Base-by-base conservation (phyloP, 257 asterid species). In the Solanum paucissectum region DNA sequence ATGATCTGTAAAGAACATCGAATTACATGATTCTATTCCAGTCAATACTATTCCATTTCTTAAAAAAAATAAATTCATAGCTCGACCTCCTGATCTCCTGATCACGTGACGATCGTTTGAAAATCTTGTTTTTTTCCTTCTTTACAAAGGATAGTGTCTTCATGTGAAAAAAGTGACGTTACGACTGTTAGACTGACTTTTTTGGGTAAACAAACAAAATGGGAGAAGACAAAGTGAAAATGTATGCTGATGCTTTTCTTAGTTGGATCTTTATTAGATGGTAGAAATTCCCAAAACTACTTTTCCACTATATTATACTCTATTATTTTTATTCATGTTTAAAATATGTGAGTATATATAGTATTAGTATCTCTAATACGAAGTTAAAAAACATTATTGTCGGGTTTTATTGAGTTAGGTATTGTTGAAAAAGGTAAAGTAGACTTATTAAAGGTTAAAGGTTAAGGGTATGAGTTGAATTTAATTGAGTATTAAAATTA, bases 1-100 rank as follows among this genome's bases (percentile, higher is more conserved):
- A 2, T 0, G 5, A 6, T 55, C 0, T 18, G n/a, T 2, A 20
- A 55, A 55, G 4, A 18, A 52, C 6, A 52, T 52, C 23, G 2
- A 52, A 18, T 1, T 52, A 1, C 9, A 52, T 2, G 0, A 20
- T 55, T 3, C 1, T 20, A 55, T 3, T 55, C 0, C 0, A 18
- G 0, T 0, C 11, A 55, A 55, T 18, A 55, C 1, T 55, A 1
- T 0, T 55, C 0, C 0, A 20, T 55, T 55, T 20, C 1, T 7
- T 2, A 18, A 55, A 55, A 14, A 13, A 2, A 2, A 5, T 18
- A 55, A 1, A 1, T 18, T 55, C 25, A 20, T 0, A 20, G 1
- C 10, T 52, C 4, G 1, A 55, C 2, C 1, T 55, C 1, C n/a
- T 18, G 64, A 18, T 8, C 33, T 11, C 32, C 14, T 23, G 3